These are phyloP conservation scores for Tolypocladium inflatum DNA, from an alignment of 2,329 filamentous ascomycete genomes.

Conservation along the genomic window DNA sequence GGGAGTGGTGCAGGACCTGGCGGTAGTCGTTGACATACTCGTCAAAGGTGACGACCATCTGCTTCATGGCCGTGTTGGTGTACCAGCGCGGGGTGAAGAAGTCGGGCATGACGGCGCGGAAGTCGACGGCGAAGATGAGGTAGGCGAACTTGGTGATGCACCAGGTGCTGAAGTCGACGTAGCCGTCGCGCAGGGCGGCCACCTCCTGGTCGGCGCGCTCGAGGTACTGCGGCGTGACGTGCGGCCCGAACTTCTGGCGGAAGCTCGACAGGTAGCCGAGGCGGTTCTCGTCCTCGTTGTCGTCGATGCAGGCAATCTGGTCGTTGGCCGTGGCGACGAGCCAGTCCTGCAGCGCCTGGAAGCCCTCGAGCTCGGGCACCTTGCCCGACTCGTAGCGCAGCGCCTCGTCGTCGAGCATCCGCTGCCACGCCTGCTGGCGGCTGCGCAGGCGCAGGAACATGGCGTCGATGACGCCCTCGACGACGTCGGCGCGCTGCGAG, in stretches of 20 bases:
- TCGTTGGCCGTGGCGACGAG: conserved; percentile 95
- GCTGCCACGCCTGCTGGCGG: conserved; percentile 79
- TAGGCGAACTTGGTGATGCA: conserved; percentile 81
- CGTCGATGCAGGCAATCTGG: conserved; percentile 96
- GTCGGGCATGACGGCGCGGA: conserved; percentile 69
- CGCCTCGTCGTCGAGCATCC: conserved; percentile 79
- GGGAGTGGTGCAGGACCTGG: conserved; percentile 71
- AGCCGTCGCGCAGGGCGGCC: conserved; percentile 71
- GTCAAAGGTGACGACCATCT: conserved; percentile 89
- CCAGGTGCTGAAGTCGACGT: conserved; percentile 90
- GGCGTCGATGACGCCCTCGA: conserved; percentile 89
- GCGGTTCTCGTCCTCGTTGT: conserved; percentile 66
- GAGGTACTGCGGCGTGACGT: conserved; percentile 74
- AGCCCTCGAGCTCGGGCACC: conserved; percentile 49
- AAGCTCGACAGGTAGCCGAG: conserved; percentile 81
- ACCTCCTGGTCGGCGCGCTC: conserved; percentile 66
- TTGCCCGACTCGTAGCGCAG: conserved; percentile 55
- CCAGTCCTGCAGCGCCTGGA: conserved; percentile 87
- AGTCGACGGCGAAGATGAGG: conserved; percentile 86
- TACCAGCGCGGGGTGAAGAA: conserved; percentile 95
- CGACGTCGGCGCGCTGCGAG: conserved; percentile 79
- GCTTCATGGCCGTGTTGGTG: conserved; percentile 73
- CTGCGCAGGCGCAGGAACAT: conserved; percentile 83
- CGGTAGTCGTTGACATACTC: conserved; percentile 90
- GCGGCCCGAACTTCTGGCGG: conserved; percentile 69